Percentiles rank a stretch among this genome's conserved stretches.
These are phyloP conservation scores for Ostreobium quekettii DNA, from an alignment of 139 green algal species.

Conservation along the genomic window DNA sequence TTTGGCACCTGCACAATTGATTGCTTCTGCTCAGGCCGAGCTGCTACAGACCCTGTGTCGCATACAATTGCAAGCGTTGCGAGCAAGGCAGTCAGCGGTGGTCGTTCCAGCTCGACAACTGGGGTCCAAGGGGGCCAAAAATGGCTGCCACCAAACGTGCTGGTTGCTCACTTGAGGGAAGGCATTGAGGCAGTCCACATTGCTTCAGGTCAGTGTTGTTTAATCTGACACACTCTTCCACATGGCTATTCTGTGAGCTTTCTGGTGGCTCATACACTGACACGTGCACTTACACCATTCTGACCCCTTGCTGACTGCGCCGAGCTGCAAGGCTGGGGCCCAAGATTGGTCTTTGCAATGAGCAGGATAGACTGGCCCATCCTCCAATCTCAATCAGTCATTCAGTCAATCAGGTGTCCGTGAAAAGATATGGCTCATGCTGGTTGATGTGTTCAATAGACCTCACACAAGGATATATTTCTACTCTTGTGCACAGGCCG, in stretches of 20 bases:
- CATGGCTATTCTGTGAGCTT: too few species aligned
- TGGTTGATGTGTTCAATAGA: background rate
- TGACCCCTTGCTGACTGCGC: too few species aligned
- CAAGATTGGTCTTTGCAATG: too few species aligned
- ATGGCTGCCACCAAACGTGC: conserved; percentile 63
- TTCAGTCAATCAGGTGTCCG: too few species aligned
- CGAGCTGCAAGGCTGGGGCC: too few species aligned
- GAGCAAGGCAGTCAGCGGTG: conserved; percentile 1
- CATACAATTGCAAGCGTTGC: conserved; percentile 4
- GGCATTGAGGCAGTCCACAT: conserved; percentile 89
- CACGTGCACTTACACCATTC: too few species aligned
- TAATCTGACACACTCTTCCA: too few species aligned
- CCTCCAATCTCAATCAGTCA: too few species aligned
- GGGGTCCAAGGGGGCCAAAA: background rate
- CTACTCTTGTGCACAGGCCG: conserved; percentile 31
- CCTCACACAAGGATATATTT: background rate
- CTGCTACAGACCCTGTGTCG: conserved; percentile 7
- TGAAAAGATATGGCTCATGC: background rate
- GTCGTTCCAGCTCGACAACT: background rate
- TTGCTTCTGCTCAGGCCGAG: too few species aligned
- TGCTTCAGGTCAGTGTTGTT: conserved; percentile 57
- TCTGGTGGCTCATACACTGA: too few species aligned
- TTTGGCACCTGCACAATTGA: too few species aligned
- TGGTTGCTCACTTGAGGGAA: conserved; percentile 85
- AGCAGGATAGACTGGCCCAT: too few species aligned